phyloP scores from a whole-genome alignment of 2,329 filamentous ascomycete genomes.

The Alternaria sp. region DNA sequence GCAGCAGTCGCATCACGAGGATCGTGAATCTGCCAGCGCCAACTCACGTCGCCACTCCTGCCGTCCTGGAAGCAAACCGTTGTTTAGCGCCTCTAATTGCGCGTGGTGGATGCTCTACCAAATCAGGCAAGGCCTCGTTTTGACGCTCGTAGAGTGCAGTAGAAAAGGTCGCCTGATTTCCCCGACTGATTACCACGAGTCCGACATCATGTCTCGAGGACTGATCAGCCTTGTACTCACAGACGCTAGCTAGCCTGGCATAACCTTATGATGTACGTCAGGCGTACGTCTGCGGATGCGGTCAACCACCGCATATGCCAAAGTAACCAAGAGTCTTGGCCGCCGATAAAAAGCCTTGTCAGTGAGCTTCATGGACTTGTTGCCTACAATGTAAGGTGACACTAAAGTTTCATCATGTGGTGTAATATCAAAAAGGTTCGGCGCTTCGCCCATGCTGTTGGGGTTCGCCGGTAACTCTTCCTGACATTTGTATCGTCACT shows the following conservation, averaged over 20 bases:
- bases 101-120: neutral
- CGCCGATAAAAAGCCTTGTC: neutral
- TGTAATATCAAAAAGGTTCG: neutral
- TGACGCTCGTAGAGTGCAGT: neutral
- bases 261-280: neutral
- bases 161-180: constrained; percentile 2
- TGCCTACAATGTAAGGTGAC: neutral
- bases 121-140: neutral
- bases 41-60: neutral
- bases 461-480: neutral
- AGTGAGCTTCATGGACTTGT: neutral
- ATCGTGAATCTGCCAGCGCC: constrained; percentile 14
- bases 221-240: constrained; percentile 1
- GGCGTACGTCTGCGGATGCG: neutral
- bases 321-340: neutral
- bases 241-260: neutral
- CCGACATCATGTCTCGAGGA: constrained; percentile 2
- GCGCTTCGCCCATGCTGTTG: neutral
- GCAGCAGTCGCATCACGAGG: constrained; percentile 15
- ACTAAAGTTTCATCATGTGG: constrained; percentile 1
- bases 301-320: neutral
- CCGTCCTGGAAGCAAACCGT: neutral
- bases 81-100: neutral
- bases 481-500: neutral
- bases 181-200: neutral